Evolutionary conservation across 257 asterid species (phyloP).

Genomic region (Verbascum thapsus): DNA sequence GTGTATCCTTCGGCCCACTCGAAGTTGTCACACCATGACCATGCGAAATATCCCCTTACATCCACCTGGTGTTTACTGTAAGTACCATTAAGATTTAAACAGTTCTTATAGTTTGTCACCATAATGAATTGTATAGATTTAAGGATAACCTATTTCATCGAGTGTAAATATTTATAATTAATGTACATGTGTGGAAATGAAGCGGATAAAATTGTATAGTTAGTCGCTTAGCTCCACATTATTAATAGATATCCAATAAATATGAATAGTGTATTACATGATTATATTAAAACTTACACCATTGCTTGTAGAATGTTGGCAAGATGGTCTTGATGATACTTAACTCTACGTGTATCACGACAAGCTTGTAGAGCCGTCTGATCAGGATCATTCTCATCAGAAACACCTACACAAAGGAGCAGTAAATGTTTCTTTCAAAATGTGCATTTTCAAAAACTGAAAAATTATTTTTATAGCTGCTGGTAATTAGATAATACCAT

Average conservation of each 20-base stretch:
- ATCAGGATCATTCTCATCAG: neutral
- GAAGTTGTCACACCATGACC: conserved; percentile 46
- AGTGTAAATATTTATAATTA: too few relatives aligned
- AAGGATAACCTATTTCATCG: neutral
- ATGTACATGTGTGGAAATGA: too few relatives aligned
- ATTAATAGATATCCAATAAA: too few relatives aligned
- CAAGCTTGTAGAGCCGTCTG: conserved; percentile 25
- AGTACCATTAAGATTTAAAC: neutral
- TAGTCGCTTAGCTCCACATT: too few relatives aligned
- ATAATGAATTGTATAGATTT: too few relatives aligned
- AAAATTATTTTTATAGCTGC: too few relatives aligned
- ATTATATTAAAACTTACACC: conserved; percentile 14
- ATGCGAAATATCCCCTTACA: conserved; percentile 37
- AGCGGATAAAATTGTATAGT: too few relatives aligned
- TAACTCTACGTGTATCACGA: conserved; percentile 6
- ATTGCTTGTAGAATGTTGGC: conserved; percentile 28
- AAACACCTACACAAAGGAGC: neutral
- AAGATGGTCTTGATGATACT: too few relatives aligned
- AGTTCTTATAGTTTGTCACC: too few relatives aligned
- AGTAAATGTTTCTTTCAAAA: too few relatives aligned
- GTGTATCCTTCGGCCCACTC: conserved; percentile 45
- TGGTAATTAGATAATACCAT: conserved; percentile 9
- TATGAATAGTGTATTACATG: too few relatives aligned
- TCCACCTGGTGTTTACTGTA: conserved; percentile 14
- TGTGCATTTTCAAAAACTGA: too few relatives aligned